phyloP scores from a whole-genome alignment of 371 early-diverging fungal species.

The Mortierella sp. region DNA sequence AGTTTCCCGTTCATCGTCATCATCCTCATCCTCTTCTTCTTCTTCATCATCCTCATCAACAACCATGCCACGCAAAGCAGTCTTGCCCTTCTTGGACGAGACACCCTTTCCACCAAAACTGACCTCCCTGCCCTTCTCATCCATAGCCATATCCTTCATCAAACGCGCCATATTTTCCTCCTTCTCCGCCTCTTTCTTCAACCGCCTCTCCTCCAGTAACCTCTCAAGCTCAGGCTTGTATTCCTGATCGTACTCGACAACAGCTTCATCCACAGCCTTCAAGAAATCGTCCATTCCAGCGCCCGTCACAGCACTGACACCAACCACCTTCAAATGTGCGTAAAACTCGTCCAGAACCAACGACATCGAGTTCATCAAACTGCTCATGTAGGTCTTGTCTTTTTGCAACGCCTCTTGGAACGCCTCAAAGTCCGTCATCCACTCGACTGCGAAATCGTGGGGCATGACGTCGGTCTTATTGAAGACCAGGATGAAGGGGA shows the following conservation, averaged over 20 bases:
- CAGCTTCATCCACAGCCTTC: slow-evolving; percentile 86
- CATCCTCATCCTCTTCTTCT: slow-evolving; percentile 58
- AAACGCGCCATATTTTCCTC: slow-evolving; percentile 55
- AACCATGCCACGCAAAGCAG: slow-evolving; percentile 26
- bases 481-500: slow-evolving; percentile 96
- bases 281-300: slow-evolving; percentile 96
- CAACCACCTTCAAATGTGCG: slow-evolving; percentile 86
- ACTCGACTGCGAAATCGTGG: slow-evolving; percentile 91
- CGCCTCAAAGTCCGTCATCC: slow-evolving; percentile 98
- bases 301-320: slow-evolving; percentile 96
- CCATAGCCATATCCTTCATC: slow-evolving; percentile 36
- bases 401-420: slow-evolving; percentile 91
- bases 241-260: slow-evolving; percentile 81
- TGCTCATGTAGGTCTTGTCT: slow-evolving; percentile 91
- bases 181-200: slow-evolving; percentile 49
- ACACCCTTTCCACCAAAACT: slow-evolving; percentile 2
- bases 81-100: slow-evolving; percentile 5
- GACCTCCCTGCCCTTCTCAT: slow-evolving; percentile 37
- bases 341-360: slow-evolving; percentile 99
- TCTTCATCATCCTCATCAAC: slow-evolving; percentile 56
- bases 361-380: slow-evolving; percentile 95
- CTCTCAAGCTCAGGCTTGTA: slow-evolving; percentile 55
- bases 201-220: slow-evolving; percentile 37
- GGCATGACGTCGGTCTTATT: slow-evolving; percentile 98
- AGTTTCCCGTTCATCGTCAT: slow-evolving; percentile 58